Percentiles rank a stretch among this genome's conserved stretches.
These are phyloP conservation scores for Pezicula neosporulosa DNA, from an alignment of 2,329 filamentous ascomycete genomes.

Conservation along the genomic window DNA sequence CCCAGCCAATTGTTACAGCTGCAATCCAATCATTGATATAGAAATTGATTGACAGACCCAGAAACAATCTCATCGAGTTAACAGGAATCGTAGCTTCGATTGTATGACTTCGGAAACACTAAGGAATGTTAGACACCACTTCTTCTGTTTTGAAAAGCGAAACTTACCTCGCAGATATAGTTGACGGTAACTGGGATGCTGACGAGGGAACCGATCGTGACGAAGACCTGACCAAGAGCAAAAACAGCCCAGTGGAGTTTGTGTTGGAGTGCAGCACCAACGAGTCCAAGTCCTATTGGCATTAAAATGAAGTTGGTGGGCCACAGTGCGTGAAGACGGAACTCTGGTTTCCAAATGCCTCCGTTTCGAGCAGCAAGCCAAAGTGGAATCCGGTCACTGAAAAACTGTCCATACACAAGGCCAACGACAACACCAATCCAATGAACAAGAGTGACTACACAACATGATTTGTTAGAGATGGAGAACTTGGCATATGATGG, in stretches of 20 bases:
- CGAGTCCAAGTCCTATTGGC: constrained; percentile 30
- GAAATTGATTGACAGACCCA: constrained; percentile 34
- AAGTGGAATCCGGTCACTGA: constrained; percentile 35
- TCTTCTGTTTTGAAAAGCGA: no score
- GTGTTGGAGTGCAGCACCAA: constrained; percentile 35
- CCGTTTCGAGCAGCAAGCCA: constrained; percentile 1
- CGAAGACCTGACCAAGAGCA: constrained; percentile 35
- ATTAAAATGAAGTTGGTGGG: constrained; percentile 15
- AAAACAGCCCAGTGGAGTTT: constrained; percentile 36
- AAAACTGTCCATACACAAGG: constrained; percentile 29
- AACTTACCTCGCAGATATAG: constrained; percentile 17
- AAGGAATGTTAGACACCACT: not conserved
- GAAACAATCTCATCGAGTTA: constrained; percentile 30
- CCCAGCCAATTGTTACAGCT: constrained; percentile 33
- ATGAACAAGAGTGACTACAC: constrained; percentile 28
- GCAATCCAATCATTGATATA: constrained; percentile 35
- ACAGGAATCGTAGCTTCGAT: constrained; percentile 31
- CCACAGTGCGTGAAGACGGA: constrained; percentile 10
- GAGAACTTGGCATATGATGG: no score
- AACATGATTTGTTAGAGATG: no score
- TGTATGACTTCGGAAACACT: constrained; percentile 32
- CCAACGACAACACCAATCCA: constrained; percentile 35
- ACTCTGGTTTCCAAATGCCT: constrained; percentile 17
- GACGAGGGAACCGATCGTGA: constrained; percentile 31
- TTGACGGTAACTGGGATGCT: constrained; percentile 30